Base-by-base conservation (phyloP, 257 asterid genomes). In the Primulina huaijiensis region DNA sequence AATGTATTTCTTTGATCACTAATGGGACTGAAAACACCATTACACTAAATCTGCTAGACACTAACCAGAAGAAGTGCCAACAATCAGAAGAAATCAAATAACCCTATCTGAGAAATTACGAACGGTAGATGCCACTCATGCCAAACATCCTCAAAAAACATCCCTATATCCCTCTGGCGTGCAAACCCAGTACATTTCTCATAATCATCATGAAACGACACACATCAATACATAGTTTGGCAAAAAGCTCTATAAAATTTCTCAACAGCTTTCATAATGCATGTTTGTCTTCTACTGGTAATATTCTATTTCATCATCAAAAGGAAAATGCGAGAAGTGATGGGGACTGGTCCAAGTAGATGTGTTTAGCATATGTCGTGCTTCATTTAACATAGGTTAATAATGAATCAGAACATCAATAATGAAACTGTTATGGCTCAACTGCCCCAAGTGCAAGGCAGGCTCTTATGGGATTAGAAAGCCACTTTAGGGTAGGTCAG, bases 81-180 rank as follows among this genome's bases (percentile, higher is more conserved):
- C 62, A 63, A 16, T 14, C 27, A 52, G 27, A 63, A 25, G 5
- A 71, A 7, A 68, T 53, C 19, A 55, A 57, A 43, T 64, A 4
- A 43, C 60, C 30, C 25, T 30, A 69, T 70, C 53, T 46, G 63
- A 30, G 63, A 64, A 64, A 34, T 16, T 25, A 58, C 27, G 25
- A 65, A 57, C 53, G 46, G 16, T 38, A 71, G 69, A 59, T 58
- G 50, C 58, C 52, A 58, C 72, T n/a, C 38, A 16, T 37, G 68
- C 30, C 68, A 29, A 76, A 60, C 46, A 17, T 23, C 40, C 21
- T 57, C 37, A 29, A 3, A 40, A 11, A 40, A 40, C 52, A 40
- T 40, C 52, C 16, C 52, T 11, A 2, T 27, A 46, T 46, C 55
- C 19, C 19, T 46, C 7, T 3, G 19, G n/a, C 7, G 14, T 12